Base-by-base conservation (phyloP, 2,329 filamentous ascomycete genomes). In the Colletotrichum higginsianum region DNA sequence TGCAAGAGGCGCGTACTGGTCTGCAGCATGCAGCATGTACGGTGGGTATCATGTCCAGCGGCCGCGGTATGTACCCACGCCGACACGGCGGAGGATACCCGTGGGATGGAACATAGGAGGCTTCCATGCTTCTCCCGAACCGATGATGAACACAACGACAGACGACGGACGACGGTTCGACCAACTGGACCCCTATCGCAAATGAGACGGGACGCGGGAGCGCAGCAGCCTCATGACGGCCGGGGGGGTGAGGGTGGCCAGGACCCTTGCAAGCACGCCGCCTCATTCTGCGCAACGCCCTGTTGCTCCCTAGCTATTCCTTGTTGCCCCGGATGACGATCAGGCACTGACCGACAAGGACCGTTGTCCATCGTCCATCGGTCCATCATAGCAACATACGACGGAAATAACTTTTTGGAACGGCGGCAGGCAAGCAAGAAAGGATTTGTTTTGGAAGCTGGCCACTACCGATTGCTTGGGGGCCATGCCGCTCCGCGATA, bases 251-350 rank as follows among this genome's bases (percentile, higher is more conserved):
- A 50, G 30, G 46, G 50, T 67, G 57, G 30, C 23, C 44, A 46
- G 68, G 68, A 55, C 26, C 68, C 68, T 57, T 50, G 68, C 21
- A 62, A 30, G 68, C 62, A 71, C 67, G 68, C 68, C 67, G 68
- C 68, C 68, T 71, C 64, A 68, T 71, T 71, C 68, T 67, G 66
- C 65, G 65, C 13, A 46, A 30, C 30, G 30, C 40, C 42, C 63
- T 49, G 63, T 42, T 57, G 66, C 42, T 52, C 16, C 30, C 60
- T 7, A 46, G 35, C 30, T 18, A 23, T 61, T 55, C 67, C 55
- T 30, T 61, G 58, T 62, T 58, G 67, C 13, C 46, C 55, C 56
- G 26, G 67, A 55, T 42, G 63, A 47, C 60, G 60, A 61, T 70
- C 67, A 70, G 67, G 63, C 47, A 70, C 62, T 67, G 61, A 38